Conservation (phyloP, 2,329 filamentous ascomycete genomes). For the Ceratocystis papillata region DNA sequence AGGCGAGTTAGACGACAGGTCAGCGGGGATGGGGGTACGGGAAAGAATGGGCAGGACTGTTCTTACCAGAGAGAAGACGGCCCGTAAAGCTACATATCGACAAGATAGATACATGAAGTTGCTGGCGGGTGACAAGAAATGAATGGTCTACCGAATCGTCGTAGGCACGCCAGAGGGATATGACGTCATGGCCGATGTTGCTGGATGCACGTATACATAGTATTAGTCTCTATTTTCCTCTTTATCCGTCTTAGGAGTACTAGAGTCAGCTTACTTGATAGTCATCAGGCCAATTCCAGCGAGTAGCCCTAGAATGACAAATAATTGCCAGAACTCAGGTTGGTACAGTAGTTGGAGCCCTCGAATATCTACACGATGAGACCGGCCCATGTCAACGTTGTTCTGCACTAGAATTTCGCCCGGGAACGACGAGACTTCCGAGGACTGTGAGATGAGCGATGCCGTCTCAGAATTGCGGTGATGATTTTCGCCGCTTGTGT, state of each 20-base stretch:
- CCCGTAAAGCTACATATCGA: slow-evolving; percentile 79
- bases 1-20: not conserved
- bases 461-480: slow-evolving; percentile 56
- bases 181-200: slow-evolving; percentile 86
- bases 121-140: slow-evolving; percentile 70
- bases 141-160: slow-evolving; percentile 60
- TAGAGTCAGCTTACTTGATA: slow-evolving; percentile 64
- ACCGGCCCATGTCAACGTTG: slow-evolving; percentile 60
- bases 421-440: slow-evolving; percentile 43
- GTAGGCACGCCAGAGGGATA: slow-evolving; percentile 79
- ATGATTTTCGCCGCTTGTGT: slow-evolving; percentile 25
- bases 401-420: slow-evolving; percentile 44
- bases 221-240: not conserved
- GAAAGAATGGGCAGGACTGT: not conserved
- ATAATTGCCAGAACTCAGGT: slow-evolving; percentile 83
- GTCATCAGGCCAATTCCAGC: slow-evolving; percentile 95
- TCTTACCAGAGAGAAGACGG: slow-evolving; percentile 61
- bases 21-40: not conserved
- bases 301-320: slow-evolving; percentile 75
- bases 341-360: slow-evolving; percentile 62
- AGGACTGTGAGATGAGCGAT: slow-evolving; percentile 57
- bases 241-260: not conserved
- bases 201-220: slow-evolving; percentile 36
- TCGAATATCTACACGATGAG: slow-evolving; percentile 80
- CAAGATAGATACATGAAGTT: slow-evolving; percentile 89